Evolutionary conservation across 306 rosid species (phyloP).

Genomic region (Dicorynia guianensis): DNA sequence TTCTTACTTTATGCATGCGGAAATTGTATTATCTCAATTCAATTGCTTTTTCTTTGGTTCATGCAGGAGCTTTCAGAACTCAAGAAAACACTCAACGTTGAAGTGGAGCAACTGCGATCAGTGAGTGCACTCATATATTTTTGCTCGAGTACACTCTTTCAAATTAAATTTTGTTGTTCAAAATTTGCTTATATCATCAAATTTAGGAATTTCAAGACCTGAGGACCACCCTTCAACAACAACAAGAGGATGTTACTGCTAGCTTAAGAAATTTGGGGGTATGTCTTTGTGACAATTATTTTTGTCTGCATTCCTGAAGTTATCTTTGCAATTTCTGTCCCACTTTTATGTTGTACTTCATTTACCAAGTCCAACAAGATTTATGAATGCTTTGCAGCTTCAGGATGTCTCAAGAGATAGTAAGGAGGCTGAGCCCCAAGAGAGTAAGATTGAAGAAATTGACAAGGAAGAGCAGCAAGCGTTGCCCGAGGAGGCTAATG

Average conservation of each 20-base stretch:
- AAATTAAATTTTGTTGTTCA: background rate
- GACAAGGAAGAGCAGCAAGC: slow-evolving; percentile 45
- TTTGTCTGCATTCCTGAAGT: background rate
- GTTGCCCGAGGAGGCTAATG: slow-evolving; percentile 52
- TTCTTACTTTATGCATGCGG: background rate
- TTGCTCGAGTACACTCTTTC: slow-evolving; percentile 6
- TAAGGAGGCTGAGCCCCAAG: slow-evolving; percentile 47
- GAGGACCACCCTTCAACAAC: slow-evolving; percentile 92
- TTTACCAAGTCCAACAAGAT: background rate
- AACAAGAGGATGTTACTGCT: slow-evolving; percentile 92
- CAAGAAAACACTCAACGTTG: slow-evolving; percentile 89
- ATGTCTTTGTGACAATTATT: slow-evolving; percentile 40
- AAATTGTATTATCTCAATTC: slow-evolving; percentile 20
- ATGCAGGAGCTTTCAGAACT: slow-evolving; percentile 89
- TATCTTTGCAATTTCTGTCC: slow-evolving; percentile 7
- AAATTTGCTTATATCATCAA: slow-evolving; percentile 21
- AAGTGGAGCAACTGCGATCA: slow-evolving; percentile 87
- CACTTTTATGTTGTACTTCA: background rate
- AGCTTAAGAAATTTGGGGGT: slow-evolving; percentile 84
- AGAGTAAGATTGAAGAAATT: slow-evolving; percentile 46
- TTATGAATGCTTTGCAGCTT: slow-evolving; percentile 58
- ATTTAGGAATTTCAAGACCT: slow-evolving; percentile 91
- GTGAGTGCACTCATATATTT: slow-evolving; percentile 57
- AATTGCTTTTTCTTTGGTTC: slow-evolving; percentile 31
- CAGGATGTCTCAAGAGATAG: slow-evolving; percentile 62